phyloP scores from a whole-genome alignment of 2,329 filamentous ascomycete species.

The Nigrospora osmanthi region DNA sequence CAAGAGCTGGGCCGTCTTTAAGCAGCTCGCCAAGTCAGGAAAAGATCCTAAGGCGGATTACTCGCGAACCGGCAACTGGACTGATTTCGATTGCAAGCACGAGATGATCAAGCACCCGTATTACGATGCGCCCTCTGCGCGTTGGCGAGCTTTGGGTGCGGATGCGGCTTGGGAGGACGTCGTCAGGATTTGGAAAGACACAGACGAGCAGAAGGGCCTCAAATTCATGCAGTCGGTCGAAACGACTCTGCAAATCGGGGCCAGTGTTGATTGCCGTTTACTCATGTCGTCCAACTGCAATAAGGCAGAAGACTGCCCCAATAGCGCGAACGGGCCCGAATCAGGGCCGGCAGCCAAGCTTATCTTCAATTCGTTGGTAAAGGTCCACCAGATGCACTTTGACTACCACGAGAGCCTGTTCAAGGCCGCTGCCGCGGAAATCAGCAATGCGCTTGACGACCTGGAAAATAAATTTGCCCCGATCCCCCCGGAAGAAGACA shows the following conservation, averaged over 20 bases:
- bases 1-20: constrained; percentile 8
- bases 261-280: too few species aligned
- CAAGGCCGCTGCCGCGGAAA: constrained; percentile 6
- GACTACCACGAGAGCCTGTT: constrained; percentile 7
- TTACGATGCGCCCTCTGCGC: constrained; percentile 1
- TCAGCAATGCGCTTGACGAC: constrained; percentile 9
- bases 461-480: constrained; percentile 20
- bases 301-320: not conserved
- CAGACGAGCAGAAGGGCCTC: constrained; percentile 1
- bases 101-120: not conserved
- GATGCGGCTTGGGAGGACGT: constrained; percentile 17
- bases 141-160: constrained; percentile 15
- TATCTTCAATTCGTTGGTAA: constrained; percentile 10
- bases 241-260: not conserved
- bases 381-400: constrained; percentile 8
- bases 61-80: constrained; percentile 8
- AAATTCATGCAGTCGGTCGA: constrained; percentile 9
- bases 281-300: constrained; percentile 2
- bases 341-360: constrained; percentile 8
- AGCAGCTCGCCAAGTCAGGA: not conserved
- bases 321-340: not conserved
- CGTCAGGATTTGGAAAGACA: constrained; percentile 10
- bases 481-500: constrained; percentile 10
- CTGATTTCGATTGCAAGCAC: not conserved
- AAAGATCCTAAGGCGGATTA: not conserved